A percentile compares a stretch with the other conserved stretches of the same genome.
Conservation (phyloP, 78 protist species). For the Pelomyxa schiedti region DNA sequence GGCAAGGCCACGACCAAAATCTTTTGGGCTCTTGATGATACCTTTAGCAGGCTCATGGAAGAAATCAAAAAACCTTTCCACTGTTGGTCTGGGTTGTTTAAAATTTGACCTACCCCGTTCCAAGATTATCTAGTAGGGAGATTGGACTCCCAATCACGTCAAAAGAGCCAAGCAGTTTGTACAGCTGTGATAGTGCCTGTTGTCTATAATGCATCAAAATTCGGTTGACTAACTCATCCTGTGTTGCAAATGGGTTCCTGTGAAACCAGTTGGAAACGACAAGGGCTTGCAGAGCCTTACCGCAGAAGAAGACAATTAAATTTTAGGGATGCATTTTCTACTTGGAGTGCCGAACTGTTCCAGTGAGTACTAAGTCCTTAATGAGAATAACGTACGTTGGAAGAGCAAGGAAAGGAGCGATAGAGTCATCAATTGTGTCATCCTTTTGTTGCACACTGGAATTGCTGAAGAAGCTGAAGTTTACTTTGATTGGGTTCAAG, state of each 20-base stretch:
- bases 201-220: conserved; percentile 5
- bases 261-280: too few species aligned
- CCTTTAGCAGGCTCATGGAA: conserved; percentile 62
- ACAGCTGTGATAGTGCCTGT: conserved; percentile 31
- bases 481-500: conserved; percentile 28
- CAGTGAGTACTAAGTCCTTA: too few species aligned
- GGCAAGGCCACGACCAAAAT: conserved; percentile 45
- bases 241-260: neutral
- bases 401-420: too few species aligned
- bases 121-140: conserved; percentile 28
- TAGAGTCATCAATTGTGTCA: too few species aligned
- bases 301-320: neutral
- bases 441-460: too few species aligned
- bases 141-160: conserved; percentile 53
- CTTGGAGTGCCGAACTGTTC: neutral
- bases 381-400: too few species aligned
- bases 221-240: conserved; percentile 15
- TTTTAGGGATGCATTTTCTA: neutral
- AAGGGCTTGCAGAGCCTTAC: too few species aligned
- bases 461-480: neutral
- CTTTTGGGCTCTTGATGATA: conserved; percentile 46
- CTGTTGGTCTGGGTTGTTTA: too few species aligned
- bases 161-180: conserved; percentile 43
- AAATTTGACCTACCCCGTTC: too few species aligned
- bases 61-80: conserved; percentile 43